Conservation (phyloP, 139 green algal genomes). For the Desmodesmus armatus region DNA sequence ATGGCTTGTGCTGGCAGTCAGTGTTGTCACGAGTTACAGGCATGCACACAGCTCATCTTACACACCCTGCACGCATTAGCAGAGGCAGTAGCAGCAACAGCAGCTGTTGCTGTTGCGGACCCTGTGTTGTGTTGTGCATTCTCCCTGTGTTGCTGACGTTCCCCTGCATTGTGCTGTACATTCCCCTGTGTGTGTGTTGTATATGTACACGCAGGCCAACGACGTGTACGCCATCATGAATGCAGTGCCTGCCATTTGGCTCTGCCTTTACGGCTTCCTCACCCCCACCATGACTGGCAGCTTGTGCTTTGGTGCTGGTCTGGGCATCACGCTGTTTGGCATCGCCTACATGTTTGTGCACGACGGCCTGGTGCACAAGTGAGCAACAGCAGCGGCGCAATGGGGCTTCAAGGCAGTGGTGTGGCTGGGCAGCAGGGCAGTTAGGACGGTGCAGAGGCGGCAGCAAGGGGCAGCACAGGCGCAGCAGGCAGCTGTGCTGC, state of each 20-base stretch:
- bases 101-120: conserved; percentile 86
- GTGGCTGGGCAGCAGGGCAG: conserved; percentile 12
- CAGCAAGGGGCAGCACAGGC: too few species aligned
- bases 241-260: conserved; percentile 89
- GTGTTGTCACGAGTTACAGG: too few species aligned
- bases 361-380: conserved; percentile 96
- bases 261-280: conserved; percentile 94
- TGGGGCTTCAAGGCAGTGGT: conserved; percentile 24
- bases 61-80: not conserved
- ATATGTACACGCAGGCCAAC: conserved; percentile 89
- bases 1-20: too few species aligned
- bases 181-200: too few species aligned
- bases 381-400: too few species aligned
- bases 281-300: conserved; percentile 78
- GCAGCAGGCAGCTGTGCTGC: too few species aligned
- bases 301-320: conserved; percentile 90
- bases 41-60: not conserved
- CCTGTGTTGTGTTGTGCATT: conserved; percentile 83
- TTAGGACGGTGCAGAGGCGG: not conserved
- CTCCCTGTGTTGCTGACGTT: too few species aligned
- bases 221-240: conserved; percentile 97
- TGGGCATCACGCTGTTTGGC: conserved; percentile 98
- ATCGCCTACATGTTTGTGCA: conserved; percentile 99
- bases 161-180: too few species aligned
- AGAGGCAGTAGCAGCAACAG: conserved; percentile 73